Percentiles rank a stretch among this genome's conserved stretches.
Evolutionary conservation across 768 basidiomycete genomes (phyloP).

Genomic region (Lepiota subincarnata): DNA sequence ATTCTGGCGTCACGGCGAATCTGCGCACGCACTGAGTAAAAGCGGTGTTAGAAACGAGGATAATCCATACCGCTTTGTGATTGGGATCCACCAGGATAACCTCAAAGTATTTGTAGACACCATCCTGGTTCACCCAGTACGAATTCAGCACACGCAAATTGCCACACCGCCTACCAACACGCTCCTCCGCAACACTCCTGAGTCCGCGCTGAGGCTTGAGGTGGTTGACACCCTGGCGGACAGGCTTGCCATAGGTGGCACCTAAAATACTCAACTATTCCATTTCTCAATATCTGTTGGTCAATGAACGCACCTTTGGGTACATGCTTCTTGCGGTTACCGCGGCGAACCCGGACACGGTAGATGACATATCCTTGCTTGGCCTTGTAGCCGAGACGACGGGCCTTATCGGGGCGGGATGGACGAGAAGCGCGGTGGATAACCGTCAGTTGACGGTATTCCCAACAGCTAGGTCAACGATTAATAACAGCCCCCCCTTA

Average conservation of each 20-base stretch:
- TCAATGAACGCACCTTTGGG: constrained; percentile 71
- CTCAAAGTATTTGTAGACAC: constrained; percentile 99
- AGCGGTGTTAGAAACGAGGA: constrained; percentile 11
- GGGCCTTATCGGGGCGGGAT: constrained; percentile 98
- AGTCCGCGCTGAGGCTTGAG: constrained; percentile 96
- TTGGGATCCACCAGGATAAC: constrained; percentile 96
- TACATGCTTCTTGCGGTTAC: constrained; percentile 98
- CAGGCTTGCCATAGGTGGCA: constrained; percentile 99
- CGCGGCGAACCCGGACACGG: constrained; percentile 93
- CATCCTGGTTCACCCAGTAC: constrained; percentile 99
- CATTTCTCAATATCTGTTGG: not conserved
- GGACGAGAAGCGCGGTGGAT: constrained; percentile 98
- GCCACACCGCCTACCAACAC: constrained; percentile 93
- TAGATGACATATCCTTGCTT: constrained; percentile 99
- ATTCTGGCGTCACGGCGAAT: constrained; percentile 95
- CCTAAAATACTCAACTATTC: constrained; percentile 38
- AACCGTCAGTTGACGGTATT: constrained; percentile 96
- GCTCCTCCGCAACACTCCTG: constrained; percentile 94
- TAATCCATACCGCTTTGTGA: constrained; percentile 79
- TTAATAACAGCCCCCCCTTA: not conserved
- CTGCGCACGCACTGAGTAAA: constrained; percentile 27
- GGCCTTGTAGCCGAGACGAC: constrained; percentile 98
- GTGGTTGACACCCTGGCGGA: constrained; percentile 99
- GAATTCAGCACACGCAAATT: constrained; percentile 97
- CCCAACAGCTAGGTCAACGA: constrained; percentile 73